Evolutionary conservation across 2,329 filamentous ascomycete species (phyloP), one percentile per base, ranked within the genome.

Genomic region (Trichoderma endophyticum): DNA sequence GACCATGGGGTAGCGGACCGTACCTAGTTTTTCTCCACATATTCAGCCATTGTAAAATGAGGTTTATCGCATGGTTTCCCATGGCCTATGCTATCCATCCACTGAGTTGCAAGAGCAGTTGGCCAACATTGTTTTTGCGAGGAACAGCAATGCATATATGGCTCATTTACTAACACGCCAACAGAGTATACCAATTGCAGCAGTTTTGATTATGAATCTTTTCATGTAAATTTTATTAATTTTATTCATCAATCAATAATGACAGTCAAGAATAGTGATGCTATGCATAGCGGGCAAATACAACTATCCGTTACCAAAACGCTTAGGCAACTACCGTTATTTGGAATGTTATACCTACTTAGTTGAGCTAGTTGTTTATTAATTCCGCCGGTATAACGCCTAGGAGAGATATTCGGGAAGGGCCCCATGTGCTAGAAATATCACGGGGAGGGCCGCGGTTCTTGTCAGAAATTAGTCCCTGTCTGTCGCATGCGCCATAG

Each of bases 381-480:
- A 54, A 54, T 24, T 24, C 21, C 21, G 21, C 48, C 11, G 48
- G 48, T 54, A 54, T 54, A 54, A 2, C 18, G n/a, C 32, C 57
- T 60, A 39, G 24, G 15, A 28, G 7, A 67, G 30, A 36, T 39
- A 14, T 28, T 39, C 32, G 18, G 51, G 18, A 26, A 18, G 9
- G 36, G 9, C 18, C 18, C 7, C 8, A 9, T 32, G 24, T 34
- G 15, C 9, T 18, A 59, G 32, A 67, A 67, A 43, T 15, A 28
- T 26, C 48, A n/a, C 21, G 24, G 26, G 43, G 43, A 36, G 26
- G 24, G 8, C 21, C 11, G 3, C 3, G 24, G 7, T 68, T 30
- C 21, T 32, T 61, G 66, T 69, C 56, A 69, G 66, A 48, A 69
- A 34, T 61, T 69, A 69, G 66, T 34, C 56, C 36, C 26, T 48